These are phyloP conservation scores for Aureobasidium sp. DNA, from an alignment of 2,329 filamentous ascomycete species.

Conservation along the genomic window DNA sequence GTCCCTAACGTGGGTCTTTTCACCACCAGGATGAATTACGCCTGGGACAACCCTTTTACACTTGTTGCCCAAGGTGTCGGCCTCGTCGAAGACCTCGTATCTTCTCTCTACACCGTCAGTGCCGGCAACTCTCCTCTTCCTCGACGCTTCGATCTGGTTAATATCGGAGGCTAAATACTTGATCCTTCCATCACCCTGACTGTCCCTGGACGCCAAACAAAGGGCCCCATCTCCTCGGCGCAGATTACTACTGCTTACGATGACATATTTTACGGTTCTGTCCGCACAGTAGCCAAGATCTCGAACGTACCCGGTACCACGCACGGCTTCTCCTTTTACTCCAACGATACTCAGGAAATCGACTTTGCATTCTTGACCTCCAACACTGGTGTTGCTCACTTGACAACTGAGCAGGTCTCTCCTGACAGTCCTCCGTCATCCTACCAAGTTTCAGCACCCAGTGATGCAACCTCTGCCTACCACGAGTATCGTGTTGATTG, in stretches of 20 bases:
- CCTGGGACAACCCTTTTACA: not conserved
- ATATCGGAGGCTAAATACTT: not conserved
- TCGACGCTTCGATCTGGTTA: conserved; percentile 6
- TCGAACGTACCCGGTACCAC: conserved; percentile 58
- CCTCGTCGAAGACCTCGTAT: not conserved
- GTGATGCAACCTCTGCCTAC: conserved; percentile 57
- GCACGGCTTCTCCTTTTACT: conserved; percentile 74
- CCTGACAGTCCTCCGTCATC: conserved; percentile 48
- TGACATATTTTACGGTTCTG: conserved; percentile 63
- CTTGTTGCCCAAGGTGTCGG: not conserved
- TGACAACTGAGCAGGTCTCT: conserved; percentile 56
- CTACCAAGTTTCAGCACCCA: conserved; percentile 53
- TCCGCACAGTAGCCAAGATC: conserved; percentile 58
- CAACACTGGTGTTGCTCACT: conserved; percentile 25
- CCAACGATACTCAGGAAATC: conserved; percentile 71
- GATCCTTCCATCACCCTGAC: conserved; percentile 7
- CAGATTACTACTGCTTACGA: conserved; percentile 54
- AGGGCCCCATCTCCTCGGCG: conserved; percentile 28
- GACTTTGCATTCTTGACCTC: conserved; percentile 52
- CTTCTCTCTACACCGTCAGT: conserved; percentile 6
- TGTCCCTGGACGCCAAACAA: conserved; percentile 13
- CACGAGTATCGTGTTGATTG: conserved; percentile 80
- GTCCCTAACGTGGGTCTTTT: conserved; percentile 3
- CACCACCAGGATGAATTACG: not conserved
- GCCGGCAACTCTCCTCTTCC: conserved; percentile 7